phyloP scores from a whole-genome alignment of 139 green algal species.

The Chlorella sp. region DNA sequence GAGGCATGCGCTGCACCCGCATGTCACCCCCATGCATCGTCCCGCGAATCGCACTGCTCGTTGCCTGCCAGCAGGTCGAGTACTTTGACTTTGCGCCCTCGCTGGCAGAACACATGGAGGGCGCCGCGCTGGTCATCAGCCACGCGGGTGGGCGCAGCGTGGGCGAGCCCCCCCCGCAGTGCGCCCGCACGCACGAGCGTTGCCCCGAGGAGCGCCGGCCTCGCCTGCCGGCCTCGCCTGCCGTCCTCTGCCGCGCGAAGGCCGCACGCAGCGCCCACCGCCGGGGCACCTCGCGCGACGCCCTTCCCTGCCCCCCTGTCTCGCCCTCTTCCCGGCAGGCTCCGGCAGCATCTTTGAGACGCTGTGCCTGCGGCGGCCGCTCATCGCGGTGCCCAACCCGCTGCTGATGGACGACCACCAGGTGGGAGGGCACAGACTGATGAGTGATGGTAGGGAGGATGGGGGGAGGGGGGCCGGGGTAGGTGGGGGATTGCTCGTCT shows the following conservation, averaged over 20 bases:
- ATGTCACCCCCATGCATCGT: too few species aligned
- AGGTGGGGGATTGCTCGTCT: too few species aligned
- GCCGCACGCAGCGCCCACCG: not conserved
- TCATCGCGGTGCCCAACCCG: slow-evolving; percentile 84
- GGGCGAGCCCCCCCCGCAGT: too few species aligned
- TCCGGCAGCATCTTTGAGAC: slow-evolving; percentile 86
- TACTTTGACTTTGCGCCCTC: slow-evolving; percentile 76
- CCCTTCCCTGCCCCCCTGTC: too few species aligned
- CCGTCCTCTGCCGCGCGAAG: not conserved
- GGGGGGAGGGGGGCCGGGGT: slow-evolving; percentile 2
- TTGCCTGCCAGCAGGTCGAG: slow-evolving; percentile 51
- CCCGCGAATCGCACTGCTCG: too few species aligned
- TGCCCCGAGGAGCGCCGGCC: too few species aligned
- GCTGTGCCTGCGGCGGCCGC: slow-evolving; percentile 51
- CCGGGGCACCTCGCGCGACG: too few species aligned
- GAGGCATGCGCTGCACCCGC: too few species aligned
- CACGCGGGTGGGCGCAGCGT: slow-evolving; percentile 68
- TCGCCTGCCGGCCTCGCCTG: too few species aligned
- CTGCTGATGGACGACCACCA: slow-evolving; percentile 90
- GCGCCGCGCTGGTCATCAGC: slow-evolving; percentile 76
- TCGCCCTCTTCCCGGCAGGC: slow-evolving; percentile 34
- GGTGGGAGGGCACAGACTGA: too few species aligned
- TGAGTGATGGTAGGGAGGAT: not conserved
- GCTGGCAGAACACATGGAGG: slow-evolving; percentile 52
- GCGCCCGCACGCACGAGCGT: too few species aligned